A percentile compares a stretch with the other conserved stretches of the same genome.
Evolutionary conservation across 2,329 filamentous ascomycete genomes (phyloP).

Genomic region (Fusarium staphyleae): DNA sequence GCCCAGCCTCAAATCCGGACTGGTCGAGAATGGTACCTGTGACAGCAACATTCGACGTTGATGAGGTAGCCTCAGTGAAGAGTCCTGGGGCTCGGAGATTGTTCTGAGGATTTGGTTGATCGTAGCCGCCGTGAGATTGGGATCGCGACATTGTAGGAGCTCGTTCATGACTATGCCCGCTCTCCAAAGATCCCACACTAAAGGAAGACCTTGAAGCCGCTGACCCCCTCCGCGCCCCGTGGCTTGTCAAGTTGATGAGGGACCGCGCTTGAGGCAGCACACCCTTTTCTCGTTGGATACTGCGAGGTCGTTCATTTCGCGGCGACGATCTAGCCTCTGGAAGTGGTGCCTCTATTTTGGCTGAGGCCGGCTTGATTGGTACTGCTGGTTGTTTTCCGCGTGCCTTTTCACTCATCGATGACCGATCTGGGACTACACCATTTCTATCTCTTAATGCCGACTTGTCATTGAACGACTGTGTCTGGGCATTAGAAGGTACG

Average conservation of each 20-base stretch:
- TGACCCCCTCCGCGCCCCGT: slow-evolving; percentile 33
- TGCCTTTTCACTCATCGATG: slow-evolving; percentile 53
- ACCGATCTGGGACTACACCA: slow-evolving; percentile 11
- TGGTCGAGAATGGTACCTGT: slow-evolving; percentile 55
- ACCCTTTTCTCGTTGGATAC: slow-evolving; percentile 21
- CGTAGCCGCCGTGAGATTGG: slow-evolving; percentile 44
- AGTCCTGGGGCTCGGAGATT: slow-evolving; percentile 38
- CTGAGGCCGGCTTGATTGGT: slow-evolving; percentile 21
- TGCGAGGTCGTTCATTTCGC: slow-evolving; percentile 16
- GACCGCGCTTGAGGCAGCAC: slow-evolving; percentile 36
- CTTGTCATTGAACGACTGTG: slow-evolving; percentile 11
- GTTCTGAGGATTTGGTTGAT: slow-evolving; percentile 25
- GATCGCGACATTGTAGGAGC: slow-evolving; percentile 44
- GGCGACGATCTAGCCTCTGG: slow-evolving; percentile 5
- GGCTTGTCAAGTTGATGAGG: slow-evolving; percentile 34
- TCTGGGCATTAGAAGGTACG: slow-evolving; percentile 43
- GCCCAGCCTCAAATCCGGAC: slow-evolving; percentile 44
- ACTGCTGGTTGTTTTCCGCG: slow-evolving; percentile 56
- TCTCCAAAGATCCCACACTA: slow-evolving; percentile 36
- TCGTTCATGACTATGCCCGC: slow-evolving; percentile 22
- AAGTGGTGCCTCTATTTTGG: slow-evolving; percentile 18
- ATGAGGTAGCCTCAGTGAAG: slow-evolving; percentile 48
- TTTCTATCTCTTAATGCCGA: slow-evolving; percentile 6
- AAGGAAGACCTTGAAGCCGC: slow-evolving; percentile 33
- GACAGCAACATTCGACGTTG: slow-evolving; percentile 52